Evolutionary conservation across 2,329 filamentous ascomycete genomes (phyloP).

Genomic region (Fusarium nematophilum): DNA sequence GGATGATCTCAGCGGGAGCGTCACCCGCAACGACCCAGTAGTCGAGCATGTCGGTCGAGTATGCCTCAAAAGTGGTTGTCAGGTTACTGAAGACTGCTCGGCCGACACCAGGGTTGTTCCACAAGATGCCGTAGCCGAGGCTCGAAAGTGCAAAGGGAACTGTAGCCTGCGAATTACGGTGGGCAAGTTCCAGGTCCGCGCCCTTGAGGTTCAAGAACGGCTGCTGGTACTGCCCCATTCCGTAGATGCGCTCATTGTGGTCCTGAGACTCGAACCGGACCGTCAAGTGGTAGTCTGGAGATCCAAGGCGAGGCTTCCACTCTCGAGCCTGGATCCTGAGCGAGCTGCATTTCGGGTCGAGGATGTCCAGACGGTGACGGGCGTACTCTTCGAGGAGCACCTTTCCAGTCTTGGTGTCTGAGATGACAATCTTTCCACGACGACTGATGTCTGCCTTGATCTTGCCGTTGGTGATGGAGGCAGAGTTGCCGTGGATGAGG

Average conservation of each 20-base stretch:
- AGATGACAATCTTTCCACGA: constrained; percentile 46
- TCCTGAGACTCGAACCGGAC: constrained; percentile 67
- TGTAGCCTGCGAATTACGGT: constrained; percentile 74
- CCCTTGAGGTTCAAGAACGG: constrained; percentile 72
- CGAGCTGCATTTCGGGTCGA: constrained; percentile 70
- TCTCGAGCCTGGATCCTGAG: constrained; percentile 68
- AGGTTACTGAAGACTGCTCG: constrained; percentile 71
- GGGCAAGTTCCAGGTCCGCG: constrained; percentile 70
- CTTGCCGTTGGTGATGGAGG: constrained; percentile 45
- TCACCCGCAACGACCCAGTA: constrained; percentile 73
- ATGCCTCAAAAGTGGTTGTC: constrained; percentile 70
- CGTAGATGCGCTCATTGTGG: constrained; percentile 69
- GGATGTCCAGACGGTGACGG: constrained; percentile 48
- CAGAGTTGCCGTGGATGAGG: constrained; percentile 29
- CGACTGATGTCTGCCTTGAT: constrained; percentile 44
- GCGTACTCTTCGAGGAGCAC: constrained; percentile 48
- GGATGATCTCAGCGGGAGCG: constrained; percentile 64
- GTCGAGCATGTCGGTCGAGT: constrained; percentile 67
- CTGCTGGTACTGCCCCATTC: constrained; percentile 78
- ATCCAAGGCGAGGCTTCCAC: constrained; percentile 63
- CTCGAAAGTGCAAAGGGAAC: constrained; percentile 72
- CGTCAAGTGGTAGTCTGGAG: constrained; percentile 65
- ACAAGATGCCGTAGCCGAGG: constrained; percentile 71
- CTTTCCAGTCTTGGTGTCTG: constrained; percentile 40
- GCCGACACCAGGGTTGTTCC: constrained; percentile 74